These are phyloP conservation scores for Bothriochloa decipiens DNA, from an alignment of 176 grass and related monocot species.

Conservation along the genomic window DNA sequence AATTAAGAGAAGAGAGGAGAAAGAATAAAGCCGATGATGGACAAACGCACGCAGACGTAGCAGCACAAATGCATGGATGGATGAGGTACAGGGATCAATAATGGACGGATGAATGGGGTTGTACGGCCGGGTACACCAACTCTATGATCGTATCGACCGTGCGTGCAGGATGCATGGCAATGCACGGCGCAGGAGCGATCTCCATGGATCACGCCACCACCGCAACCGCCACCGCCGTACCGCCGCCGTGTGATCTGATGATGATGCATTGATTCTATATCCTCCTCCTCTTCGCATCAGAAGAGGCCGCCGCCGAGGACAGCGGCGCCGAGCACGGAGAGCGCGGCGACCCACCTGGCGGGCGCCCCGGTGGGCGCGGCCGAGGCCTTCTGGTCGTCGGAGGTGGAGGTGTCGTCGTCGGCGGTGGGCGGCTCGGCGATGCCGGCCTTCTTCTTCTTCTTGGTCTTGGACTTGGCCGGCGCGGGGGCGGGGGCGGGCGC, in stretches of 20 bases:
- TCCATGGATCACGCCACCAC: constrained; percentile 6
- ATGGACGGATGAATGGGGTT: background rate
- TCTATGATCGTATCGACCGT: constrained; percentile 12
- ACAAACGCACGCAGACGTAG: constrained; percentile 31
- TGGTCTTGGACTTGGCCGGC: constrained; percentile 47
- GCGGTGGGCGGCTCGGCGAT: constrained; percentile 47
- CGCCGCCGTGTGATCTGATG: background rate
- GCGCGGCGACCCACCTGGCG: constrained; percentile 45
- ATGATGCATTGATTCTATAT: background rate
- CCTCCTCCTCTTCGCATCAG: background rate
- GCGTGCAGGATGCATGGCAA: background rate
- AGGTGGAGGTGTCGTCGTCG: constrained; percentile 28
- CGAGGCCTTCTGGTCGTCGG: constrained; percentile 28
- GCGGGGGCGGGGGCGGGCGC: constrained; percentile 42
- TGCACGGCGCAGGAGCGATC: background rate
- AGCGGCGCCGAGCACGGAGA: constrained; percentile 15
- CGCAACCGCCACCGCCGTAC: background rate
- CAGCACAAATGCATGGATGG: constrained; percentile 36
- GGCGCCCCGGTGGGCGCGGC: background rate
- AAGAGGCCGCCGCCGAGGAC: constrained; percentile 22
- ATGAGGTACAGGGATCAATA: constrained; percentile 28
- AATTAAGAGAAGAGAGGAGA: background rate
- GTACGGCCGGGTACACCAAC: constrained; percentile 19
- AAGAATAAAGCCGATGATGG: constrained; percentile 53
- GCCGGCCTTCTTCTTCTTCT: constrained; percentile 58